Evolutionary conservation across 208 protist species (phyloP).

Genomic region (Crithidia thermophila): DNA sequence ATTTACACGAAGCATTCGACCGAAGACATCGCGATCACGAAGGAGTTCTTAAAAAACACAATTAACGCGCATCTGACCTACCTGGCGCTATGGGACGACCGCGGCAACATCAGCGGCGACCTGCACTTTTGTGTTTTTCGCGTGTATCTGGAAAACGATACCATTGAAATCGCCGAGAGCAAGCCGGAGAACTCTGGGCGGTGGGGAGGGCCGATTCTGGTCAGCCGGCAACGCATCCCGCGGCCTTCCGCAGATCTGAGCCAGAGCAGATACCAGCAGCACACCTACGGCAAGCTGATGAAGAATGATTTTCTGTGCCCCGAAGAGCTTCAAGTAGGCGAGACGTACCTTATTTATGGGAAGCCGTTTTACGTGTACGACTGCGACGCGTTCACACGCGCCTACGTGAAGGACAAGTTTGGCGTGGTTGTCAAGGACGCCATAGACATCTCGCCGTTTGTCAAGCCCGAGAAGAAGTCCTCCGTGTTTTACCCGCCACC

Average conservation of each 20-base stretch:
- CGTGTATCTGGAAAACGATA: constrained; percentile 79
- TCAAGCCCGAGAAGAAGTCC: constrained; percentile 43
- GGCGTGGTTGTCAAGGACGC: constrained; percentile 49
- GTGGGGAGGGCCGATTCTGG: constrained; percentile 61
- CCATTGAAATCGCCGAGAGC: constrained; percentile 78
- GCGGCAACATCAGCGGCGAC: constrained; percentile 80
- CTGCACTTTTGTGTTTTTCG: constrained; percentile 77
- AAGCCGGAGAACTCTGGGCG: constrained; percentile 76
- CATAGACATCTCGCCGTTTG: constrained; percentile 69
- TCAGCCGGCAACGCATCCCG: constrained; percentile 82
- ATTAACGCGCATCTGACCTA: constrained; percentile 91
- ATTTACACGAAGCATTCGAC: constrained; percentile 90
- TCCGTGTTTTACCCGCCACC: constrained; percentile 86
- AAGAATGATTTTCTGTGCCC: constrained; percentile 83
- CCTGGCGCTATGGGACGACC: constrained; percentile 90
- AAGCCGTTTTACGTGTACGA: constrained; percentile 90
- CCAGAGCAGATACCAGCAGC: constrained; percentile 72
- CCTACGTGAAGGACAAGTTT: constrained; percentile 67
- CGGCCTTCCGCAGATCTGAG: constrained; percentile 36
- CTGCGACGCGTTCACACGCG: constrained; percentile 69
- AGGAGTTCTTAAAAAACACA: constrained; percentile 86
- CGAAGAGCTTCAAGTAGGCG: constrained; percentile 80
- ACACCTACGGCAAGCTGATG: constrained; percentile 89
- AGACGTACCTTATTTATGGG: constrained; percentile 84
- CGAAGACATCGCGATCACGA: constrained; percentile 80